phyloP scores from a whole-genome alignment of 73 alveolate species.

The Durusdinium trenchii region DNA sequence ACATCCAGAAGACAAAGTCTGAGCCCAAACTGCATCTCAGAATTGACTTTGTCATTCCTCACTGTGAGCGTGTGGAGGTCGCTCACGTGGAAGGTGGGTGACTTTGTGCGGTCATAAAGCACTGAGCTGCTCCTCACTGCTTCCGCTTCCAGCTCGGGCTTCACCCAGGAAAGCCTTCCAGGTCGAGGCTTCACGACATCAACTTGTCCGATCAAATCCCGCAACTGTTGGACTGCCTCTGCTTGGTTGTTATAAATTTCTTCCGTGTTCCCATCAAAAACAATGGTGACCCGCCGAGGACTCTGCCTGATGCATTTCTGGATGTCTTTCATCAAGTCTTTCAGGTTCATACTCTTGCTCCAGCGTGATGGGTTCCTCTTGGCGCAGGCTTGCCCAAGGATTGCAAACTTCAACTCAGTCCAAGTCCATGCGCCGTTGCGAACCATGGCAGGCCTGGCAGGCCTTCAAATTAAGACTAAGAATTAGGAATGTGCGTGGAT shows the following conservation, averaged over 20 bases:
- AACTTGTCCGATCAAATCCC: neutral
- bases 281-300: neutral
- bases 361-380: neutral
- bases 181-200: neutral
- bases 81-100: neutral
- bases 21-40: neutral
- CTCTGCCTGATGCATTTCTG: neutral
- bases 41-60: neutral
- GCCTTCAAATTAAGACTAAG: no score
- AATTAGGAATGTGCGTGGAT: no score
- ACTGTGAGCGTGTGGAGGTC: neutral
- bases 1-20: neutral
- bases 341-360: neutral
- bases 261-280: neutral
- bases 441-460: neutral
- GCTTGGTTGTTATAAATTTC: neutral
- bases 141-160: neutral
- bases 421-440: neutral
- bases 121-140: neutral
- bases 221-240: neutral
- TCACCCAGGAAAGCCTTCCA: neutral
- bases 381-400: neutral
- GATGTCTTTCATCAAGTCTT: neutral
- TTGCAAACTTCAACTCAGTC: neutral
- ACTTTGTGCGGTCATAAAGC: neutral